phyloP scores from a whole-genome alignment of 129 eudicot species.

The Chrysanthemum makinoi region DNA sequence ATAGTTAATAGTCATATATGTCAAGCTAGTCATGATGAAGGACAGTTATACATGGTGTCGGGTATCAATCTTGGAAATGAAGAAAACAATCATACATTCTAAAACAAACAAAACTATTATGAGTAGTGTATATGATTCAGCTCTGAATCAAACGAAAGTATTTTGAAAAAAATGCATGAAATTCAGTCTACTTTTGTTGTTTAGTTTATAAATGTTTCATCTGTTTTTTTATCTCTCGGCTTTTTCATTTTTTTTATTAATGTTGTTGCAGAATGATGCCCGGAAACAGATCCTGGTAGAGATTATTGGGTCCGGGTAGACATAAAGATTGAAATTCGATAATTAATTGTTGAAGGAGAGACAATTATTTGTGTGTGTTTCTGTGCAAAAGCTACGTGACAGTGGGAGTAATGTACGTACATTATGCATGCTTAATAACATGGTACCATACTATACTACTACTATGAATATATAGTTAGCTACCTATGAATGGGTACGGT shows the following conservation, averaged over 20 bases:
- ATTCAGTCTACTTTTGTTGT: slow-evolving; percentile 15
- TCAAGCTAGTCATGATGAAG: slow-evolving; percentile 11
- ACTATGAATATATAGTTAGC: background rate
- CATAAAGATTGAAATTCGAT: background rate
- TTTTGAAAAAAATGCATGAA: slow-evolving; percentile 24
- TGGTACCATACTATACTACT: background rate
- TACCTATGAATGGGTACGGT: background rate
- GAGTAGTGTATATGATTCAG: slow-evolving; percentile 15
- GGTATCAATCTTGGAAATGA: slow-evolving; percentile 22
- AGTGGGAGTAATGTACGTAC: background rate
- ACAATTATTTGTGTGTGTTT: slow-evolving; percentile 15
- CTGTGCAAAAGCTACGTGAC: slow-evolving; percentile 18
- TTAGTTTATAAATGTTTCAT: slow-evolving; percentile 19
- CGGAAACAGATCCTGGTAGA: slow-evolving; percentile 14
- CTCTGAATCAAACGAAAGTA: background rate
- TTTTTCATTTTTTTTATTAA: slow-evolving; percentile 2
- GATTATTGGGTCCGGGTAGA: slow-evolving; percentile 14
- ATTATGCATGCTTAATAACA: slow-evolving; percentile 3
- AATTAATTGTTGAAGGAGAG: slow-evolving; percentile 10
- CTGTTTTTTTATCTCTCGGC: background rate
- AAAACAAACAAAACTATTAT: slow-evolving; percentile 26
- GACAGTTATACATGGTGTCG: slow-evolving; percentile 20
- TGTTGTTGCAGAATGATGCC: slow-evolving; percentile 12
- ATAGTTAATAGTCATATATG: slow-evolving; percentile 7
- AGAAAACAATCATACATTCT: slow-evolving; percentile 33